phyloP scores from a whole-genome alignment of 2,329 filamentous ascomycete genomes.

The Thielaviopsis euricoi region DNA sequence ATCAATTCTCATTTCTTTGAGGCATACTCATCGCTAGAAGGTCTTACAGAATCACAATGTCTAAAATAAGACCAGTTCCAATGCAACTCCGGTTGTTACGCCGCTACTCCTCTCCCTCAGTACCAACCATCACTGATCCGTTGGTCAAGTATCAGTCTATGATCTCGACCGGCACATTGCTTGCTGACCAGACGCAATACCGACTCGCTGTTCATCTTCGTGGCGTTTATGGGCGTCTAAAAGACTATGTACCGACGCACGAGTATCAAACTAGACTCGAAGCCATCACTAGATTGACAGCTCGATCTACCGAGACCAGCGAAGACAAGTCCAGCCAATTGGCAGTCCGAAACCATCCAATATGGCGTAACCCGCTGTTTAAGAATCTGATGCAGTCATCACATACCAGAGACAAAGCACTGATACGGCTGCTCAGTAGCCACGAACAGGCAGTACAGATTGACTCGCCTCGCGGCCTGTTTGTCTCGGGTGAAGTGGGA shows the following conservation, averaged over 20 bases:
- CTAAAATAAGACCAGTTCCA: neutral
- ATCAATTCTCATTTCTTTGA: too few relatives aligned
- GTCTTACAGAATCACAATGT: too few relatives aligned
- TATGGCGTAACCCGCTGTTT: slow-evolving; percentile 42
- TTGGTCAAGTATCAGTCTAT: slow-evolving; percentile 61
- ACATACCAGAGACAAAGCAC: slow-evolving; percentile 22
- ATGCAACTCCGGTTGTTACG: neutral
- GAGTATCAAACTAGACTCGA: slow-evolving; percentile 53
- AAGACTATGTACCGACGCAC: slow-evolving; percentile 58
- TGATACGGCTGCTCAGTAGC: slow-evolving; percentile 52
- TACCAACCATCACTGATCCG: slow-evolving; percentile 49
- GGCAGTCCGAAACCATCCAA: slow-evolving; percentile 35
- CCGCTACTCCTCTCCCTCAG: slow-evolving; percentile 26
- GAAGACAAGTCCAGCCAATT: slow-evolving; percentile 19
- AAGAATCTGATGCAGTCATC: slow-evolving; percentile 35
- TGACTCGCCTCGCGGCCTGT: slow-evolving; percentile 55
- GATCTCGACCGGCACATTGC: slow-evolving; percentile 47
- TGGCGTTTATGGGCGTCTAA: slow-evolving; percentile 57
- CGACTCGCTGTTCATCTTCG: slow-evolving; percentile 60
- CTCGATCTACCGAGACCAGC: slow-evolving; percentile 18
- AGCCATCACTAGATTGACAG: slow-evolving; percentile 36
- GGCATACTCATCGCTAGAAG: too few relatives aligned
- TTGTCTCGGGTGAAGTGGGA: slow-evolving; percentile 68
- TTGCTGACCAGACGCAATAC: slow-evolving; percentile 56
- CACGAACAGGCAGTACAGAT: slow-evolving; percentile 57